Percentiles rank a stretch among this genome's conserved stretches.
phyloP scores from a whole-genome alignment of 768 basidiomycete genomes.

The Phylloporus arenicola region DNA sequence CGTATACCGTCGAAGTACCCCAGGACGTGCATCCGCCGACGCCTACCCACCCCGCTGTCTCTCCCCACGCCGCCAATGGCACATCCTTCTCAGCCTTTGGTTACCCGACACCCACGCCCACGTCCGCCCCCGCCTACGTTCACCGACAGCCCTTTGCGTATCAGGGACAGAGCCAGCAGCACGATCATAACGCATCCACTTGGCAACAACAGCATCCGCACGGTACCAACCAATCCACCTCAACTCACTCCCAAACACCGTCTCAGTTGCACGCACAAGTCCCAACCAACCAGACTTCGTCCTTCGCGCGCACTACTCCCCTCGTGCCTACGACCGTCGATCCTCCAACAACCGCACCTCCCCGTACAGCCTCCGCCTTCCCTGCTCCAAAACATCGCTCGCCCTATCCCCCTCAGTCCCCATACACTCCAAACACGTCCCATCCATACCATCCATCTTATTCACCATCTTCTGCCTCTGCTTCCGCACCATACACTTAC shows the following conservation, averaged over 20 bases:
- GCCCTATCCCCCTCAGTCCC: conserved; percentile 15
- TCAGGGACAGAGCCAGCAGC: conserved; percentile 19
- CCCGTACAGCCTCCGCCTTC: conserved; percentile 11
- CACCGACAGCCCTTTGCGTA: conserved; percentile 21
- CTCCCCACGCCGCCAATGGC: conserved; percentile 6
- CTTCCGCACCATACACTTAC: conserved; percentile 18
- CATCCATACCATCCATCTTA: conserved; percentile 12
- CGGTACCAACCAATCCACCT: conserved; percentile 4
- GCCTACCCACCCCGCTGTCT: neutral
- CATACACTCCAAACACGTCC: conserved; percentile 18
- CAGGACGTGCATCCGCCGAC: conserved; percentile 15
- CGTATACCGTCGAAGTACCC: conserved; percentile 16
- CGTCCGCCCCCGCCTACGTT: conserved; percentile 16
- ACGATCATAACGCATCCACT: conserved; percentile 13
- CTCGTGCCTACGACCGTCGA: conserved; percentile 28
- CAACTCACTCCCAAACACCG: conserved; percentile 12
- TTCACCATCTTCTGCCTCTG: conserved; percentile 14
- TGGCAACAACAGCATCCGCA: conserved; percentile 26
- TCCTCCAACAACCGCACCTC: conserved; percentile 3
- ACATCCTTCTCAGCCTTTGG: conserved; percentile 16
- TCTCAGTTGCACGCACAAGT: conserved; percentile 18
- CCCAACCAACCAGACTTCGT: conserved; percentile 10
- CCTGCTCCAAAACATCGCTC: conserved; percentile 21
- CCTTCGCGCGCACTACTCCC: conserved; percentile 25
- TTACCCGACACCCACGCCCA: conserved; percentile 21